phyloP scores from a whole-genome alignment of 257 asterid genomes.

The Solanum arcanum region DNA sequence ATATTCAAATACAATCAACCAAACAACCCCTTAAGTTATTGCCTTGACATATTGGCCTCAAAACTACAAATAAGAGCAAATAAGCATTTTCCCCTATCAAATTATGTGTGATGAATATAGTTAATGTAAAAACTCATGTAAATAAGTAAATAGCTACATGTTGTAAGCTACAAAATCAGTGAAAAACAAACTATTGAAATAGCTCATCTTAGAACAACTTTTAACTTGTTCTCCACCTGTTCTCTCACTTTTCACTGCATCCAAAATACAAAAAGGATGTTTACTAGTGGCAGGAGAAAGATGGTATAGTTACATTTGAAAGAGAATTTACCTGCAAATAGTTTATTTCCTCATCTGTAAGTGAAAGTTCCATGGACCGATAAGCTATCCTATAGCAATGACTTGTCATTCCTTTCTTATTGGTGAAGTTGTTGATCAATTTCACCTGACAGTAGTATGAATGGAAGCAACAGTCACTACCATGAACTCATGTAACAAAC shows the following conservation, averaged over 20 bases:
- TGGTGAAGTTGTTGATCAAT: slow-evolving; percentile 68
- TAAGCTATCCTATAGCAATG: slow-evolving; percentile 83
- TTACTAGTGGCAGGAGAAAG: not conserved
- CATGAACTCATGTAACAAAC: not conserved
- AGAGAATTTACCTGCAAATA: slow-evolving; percentile 57
- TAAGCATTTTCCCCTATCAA: not conserved
- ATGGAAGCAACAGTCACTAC: not conserved
- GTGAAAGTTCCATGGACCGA: slow-evolving; percentile 90
- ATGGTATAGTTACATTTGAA: not conserved
- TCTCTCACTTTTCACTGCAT: slow-evolving; percentile 88
- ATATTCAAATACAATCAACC: not conserved
- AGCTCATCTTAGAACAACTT: slow-evolving; percentile 70
- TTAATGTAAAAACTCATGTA: not conserved
- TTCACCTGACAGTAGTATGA: slow-evolving; percentile 34
- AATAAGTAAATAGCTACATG: not conserved
- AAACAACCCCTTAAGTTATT: not conserved
- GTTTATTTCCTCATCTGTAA: slow-evolving; percentile 86
- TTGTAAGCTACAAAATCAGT: not conserved
- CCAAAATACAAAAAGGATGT: not conserved
- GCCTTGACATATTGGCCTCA: not conserved
- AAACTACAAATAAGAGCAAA: not conserved
- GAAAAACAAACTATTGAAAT: not conserved
- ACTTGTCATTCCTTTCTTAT: slow-evolving; percentile 92
- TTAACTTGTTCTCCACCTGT: slow-evolving; percentile 72
- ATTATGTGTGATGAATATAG: not conserved